These are phyloP conservation scores for Rhizomucor pusillus DNA, from an alignment of 371 early-diverging fungal genomes.

Conservation along the genomic window DNA sequence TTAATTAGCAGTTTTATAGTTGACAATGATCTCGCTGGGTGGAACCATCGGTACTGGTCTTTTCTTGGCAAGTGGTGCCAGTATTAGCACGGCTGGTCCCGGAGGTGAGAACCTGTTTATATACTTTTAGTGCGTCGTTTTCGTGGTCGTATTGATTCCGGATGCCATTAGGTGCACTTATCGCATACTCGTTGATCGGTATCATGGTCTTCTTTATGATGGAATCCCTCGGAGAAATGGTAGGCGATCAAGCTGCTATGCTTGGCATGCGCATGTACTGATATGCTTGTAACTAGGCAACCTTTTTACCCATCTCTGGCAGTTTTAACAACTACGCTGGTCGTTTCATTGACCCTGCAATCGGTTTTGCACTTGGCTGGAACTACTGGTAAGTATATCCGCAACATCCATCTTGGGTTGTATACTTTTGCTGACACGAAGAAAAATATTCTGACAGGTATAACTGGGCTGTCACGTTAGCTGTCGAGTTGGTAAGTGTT, in stretches of 20 bases:
- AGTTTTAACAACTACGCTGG: conserved; percentile 82
- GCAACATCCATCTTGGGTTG: too few relatives aligned
- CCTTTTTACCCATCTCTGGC: conserved; percentile 70
- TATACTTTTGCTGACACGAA: too few relatives aligned
- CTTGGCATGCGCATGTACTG: neutral
- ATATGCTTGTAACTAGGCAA: neutral
- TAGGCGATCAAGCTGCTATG: conserved; percentile 23
- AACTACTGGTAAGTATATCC: conserved; percentile 57
- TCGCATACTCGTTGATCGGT: neutral
- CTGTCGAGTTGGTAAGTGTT: too few relatives aligned
- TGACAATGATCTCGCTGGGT: neutral
- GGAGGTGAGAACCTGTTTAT: neutral
- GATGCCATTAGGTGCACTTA: neutral
- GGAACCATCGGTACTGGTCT: neutral
- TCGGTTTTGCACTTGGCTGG: conserved; percentile 75
- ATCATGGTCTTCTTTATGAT: conserved; percentile 72
- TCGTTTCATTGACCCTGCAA: conserved; percentile 80
- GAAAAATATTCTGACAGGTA: too few relatives aligned
- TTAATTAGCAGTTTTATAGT: too few relatives aligned
- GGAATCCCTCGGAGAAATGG: conserved; percentile 85
- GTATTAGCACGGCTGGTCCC: neutral
- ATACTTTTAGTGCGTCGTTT: neutral
- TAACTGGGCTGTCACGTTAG: too few relatives aligned
- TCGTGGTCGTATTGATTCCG: too few relatives aligned
- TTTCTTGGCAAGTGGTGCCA: neutral